Base-by-base conservation (phyloP, 305 asterid species). In the Fraxinus ornus region DNA sequence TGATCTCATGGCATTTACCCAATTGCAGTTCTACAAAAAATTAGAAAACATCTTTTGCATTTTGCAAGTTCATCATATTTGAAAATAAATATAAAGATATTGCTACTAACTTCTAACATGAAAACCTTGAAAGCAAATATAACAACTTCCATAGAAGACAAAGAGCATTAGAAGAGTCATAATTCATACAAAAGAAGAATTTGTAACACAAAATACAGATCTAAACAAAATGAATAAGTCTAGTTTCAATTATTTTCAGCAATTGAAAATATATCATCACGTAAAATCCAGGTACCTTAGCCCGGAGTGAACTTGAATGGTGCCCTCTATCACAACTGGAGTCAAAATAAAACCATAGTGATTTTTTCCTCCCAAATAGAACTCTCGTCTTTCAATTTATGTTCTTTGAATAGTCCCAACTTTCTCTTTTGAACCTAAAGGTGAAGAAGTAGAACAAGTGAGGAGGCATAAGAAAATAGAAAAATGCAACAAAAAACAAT, bases 221-320 rank as follows among this genome's bases (percentile, higher is more conserved):
- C 6, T 19, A 24, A 12, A 37, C 44, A 7, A 37, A 22, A 5
- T 3, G 5, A 19, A n/a, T 0, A 52, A 1, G 3, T 37, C 44
- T 0, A 37, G 44, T 37, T 28, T 55, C 81, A 78, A 19, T 22
- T 78, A 6, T 22, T 22, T 15, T 39, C 2, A 24, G 17, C 49
- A 15, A 71, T 7, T 4, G 21, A 21, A 60, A 82, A 33, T 71
- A 30, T 21, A 22, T n/a, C 32, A 41, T 15, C 6, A 71, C 28
- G 15, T n/a, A 36, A 74, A 17, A 28, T 17, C 7, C 19, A 13
- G 89, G 37, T 13, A 93, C 98, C 99, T 92, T 95, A 98, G 68
- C 97, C 97, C 21, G 93, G 97, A 82, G 98, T 89, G 90, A 95
- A 95, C 62, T 88, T 88, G 84, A 95, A 94, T 12, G 97, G 96